phyloP scores from a whole-genome alignment of 495 filamentous ascomycete genomes.

The Podospora pseudopauciseta region DNA sequence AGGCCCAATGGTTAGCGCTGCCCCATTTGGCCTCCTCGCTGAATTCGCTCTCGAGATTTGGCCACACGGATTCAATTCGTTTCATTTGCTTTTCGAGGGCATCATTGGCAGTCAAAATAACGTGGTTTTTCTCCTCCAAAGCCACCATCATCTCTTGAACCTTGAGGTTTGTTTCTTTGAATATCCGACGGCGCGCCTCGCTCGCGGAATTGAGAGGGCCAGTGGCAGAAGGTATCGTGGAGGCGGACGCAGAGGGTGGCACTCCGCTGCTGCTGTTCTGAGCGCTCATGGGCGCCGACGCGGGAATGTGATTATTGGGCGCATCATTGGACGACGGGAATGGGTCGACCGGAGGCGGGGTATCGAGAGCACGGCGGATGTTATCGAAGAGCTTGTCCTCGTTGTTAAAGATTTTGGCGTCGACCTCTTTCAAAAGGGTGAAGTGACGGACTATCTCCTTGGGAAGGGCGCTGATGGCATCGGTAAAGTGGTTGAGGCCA shows the following conservation, averaged over 20 bases:
- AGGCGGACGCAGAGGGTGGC: slow-evolving; percentile 28
- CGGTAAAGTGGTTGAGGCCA: slow-evolving; percentile 89
- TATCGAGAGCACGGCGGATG: slow-evolving; percentile 61
- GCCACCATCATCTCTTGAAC: slow-evolving; percentile 76
- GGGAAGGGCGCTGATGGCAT: slow-evolving; percentile 86
- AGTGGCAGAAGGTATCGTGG: slow-evolving; percentile 30
- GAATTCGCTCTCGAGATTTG: slow-evolving; percentile 80
- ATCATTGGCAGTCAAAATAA: slow-evolving; percentile 84
- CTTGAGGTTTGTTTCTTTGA: slow-evolving; percentile 53
- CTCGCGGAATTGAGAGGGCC: slow-evolving; percentile 45
- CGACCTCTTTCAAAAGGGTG: slow-evolving; percentile 91
- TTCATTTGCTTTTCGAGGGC: slow-evolving; percentile 79
- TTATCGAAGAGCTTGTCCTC: slow-evolving; percentile 68
- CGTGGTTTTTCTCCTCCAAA: slow-evolving; percentile 94
- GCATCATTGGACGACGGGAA: slow-evolving; percentile 37
- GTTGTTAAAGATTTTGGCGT: slow-evolving; percentile 83
- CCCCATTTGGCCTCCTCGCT: slow-evolving; percentile 92
- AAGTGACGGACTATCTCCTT: slow-evolving; percentile 94
- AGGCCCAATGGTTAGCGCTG: slow-evolving; percentile 92
- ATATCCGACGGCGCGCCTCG: slow-evolving; percentile 60
- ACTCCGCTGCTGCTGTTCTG: slow-evolving; percentile 43
- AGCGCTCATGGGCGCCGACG: slow-evolving; percentile 42
- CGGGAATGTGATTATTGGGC: slow-evolving; percentile 40
- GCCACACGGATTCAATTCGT: slow-evolving; percentile 78
- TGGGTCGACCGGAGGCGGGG: slow-evolving; percentile 46